Conservation (phyloP, 768 basidiomycete species). For the Ephemerocybe angulata region DNA sequence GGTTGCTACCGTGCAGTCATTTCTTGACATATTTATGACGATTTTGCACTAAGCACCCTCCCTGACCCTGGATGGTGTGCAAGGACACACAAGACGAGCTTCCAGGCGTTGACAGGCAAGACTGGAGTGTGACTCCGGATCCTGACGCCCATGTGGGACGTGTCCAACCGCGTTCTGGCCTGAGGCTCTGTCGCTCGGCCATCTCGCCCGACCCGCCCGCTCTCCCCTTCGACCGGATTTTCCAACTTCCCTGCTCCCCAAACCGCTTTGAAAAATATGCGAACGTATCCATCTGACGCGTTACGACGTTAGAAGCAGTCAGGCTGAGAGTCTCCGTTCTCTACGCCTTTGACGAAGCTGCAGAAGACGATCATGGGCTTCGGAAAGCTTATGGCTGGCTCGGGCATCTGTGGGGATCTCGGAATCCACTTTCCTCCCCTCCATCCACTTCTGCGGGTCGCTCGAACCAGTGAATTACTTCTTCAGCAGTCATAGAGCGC, state of each 20-base stretch:
- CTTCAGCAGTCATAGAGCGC: no score
- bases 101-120: not conserved
- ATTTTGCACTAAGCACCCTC: no score
- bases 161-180: not conserved
- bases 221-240: constrained; percentile 35
- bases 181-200: constrained; percentile 20
- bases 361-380: not conserved
- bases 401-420: constrained; percentile 1
- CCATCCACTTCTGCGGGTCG: not conserved
- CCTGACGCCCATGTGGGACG: not conserved
- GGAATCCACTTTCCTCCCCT: not conserved
- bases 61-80: no score
- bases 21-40: not conserved
- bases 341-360: not conserved
- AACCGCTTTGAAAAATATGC: not conserved
- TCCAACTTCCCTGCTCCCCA: not conserved
- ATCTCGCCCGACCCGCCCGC: constrained; percentile 38
- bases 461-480: no score
- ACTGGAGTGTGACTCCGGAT: not conserved
- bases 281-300: not conserved
- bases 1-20: not conserved
- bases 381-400: not conserved
- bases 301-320: not conserved
- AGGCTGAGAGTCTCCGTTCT: not conserved
- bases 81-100: not conserved